Evolutionary conservation across 441 rosid species (phyloP), one percentile per base, ranked within the genome.

Genomic region (Geranium incanum): DNA sequence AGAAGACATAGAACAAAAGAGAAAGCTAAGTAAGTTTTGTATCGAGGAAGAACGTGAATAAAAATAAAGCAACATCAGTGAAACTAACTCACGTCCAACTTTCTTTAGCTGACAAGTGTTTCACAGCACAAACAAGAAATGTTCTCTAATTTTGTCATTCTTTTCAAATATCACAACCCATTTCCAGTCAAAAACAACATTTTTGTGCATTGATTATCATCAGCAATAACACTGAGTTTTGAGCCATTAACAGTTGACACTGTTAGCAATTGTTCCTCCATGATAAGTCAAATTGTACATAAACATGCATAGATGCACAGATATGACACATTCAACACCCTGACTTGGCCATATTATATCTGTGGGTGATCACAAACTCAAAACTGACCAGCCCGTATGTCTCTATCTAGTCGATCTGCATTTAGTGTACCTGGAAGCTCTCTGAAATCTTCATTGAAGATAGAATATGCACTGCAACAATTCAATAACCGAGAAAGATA

Each of bases 341-440:
- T 45, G 52, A 6, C 70, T 21, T 36, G 59, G 1, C 12, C 33
- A 50, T 33, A 15, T 16, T 2, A 19, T 59, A 12, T 39, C 5
- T 11, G 57, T 55, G 28, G 28, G 60, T 18, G 38, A 71, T 67
- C 36, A 23, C 68, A 62, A 39, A 57, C 81, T 89, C 87, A 86
- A 52, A 87, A 69, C 79, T 86, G 96, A 76, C 97, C 96, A 12
- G 95, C 81, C 64, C 96, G 82, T 70, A 90, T 73, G 80, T 90
- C 91, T 78, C 92, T 79, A 69, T 88, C 96, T 66, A 92, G 78
- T 41, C 87, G 87, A 70, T 92, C 95, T 57, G 96, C 98, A 66
- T 90, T 92, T 36, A 88, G 84, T 70, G 96, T 92, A 50, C 97
- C 96, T 0, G 96, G 95, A 77, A 92, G 93, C 90, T 90, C 98